Evolutionary conservation across 345 rosid genomes (phyloP).

Genomic region (Syzygium grande): DNA sequence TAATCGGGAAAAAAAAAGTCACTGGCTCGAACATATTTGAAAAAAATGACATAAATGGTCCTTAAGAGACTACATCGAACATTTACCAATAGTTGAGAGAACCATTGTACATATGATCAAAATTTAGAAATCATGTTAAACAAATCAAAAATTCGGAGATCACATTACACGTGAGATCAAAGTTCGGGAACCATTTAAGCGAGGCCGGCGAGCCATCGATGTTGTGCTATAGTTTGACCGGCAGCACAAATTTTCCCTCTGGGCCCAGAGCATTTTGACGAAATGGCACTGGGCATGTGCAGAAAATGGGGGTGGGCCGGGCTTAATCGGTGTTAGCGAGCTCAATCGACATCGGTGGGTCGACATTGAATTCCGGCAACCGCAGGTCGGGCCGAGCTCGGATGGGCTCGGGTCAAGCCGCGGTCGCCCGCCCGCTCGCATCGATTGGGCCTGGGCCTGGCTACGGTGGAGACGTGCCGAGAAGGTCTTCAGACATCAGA

Average conservation of each 20-base stretch:
- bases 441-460: background rate
- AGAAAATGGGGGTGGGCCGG: background rate
- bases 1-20: background rate
- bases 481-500: background rate
- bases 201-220: background rate
- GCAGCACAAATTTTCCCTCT: background rate
- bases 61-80: fast-evolving
- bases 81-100: fast-evolving
- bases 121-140: fast-evolving
- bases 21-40: fast-evolving
- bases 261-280: background rate
- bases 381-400: background rate
- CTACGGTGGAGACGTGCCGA: background rate
- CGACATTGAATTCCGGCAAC: background rate
- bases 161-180: fast-evolving
- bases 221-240: fast-evolving
- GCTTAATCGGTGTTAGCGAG: background rate
- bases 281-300: background rate
- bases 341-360: background rate
- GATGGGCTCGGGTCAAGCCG: background rate
- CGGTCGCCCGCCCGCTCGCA: background rate
- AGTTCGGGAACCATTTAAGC: background rate
- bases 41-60: background rate
- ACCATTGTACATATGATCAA: fast-evolving
- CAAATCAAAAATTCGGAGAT: fast-evolving